Conservation (phyloP, 106 monocot species). For the Dioscorea dumetorum region DNA sequence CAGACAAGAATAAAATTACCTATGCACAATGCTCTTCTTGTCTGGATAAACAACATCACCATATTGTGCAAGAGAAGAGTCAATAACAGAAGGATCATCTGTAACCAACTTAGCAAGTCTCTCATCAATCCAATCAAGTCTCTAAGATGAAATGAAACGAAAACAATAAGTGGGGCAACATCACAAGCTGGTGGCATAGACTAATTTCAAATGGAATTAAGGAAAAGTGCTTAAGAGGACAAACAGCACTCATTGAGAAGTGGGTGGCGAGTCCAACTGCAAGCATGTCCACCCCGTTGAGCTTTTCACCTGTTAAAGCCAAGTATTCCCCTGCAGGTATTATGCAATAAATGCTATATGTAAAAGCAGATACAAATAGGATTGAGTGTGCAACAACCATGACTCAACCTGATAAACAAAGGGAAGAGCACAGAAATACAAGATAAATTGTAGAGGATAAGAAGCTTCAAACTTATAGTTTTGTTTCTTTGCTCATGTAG, state of each 20-base stretch:
- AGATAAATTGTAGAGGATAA: too few species aligned
- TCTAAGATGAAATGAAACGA: slow-evolving; percentile 25
- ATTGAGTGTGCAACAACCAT: background rate
- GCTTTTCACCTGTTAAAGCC: slow-evolving; percentile 86
- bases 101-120: slow-evolving; percentile 76
- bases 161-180: background rate
- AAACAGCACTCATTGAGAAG: slow-evolving; percentile 64
- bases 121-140: slow-evolving; percentile 73
- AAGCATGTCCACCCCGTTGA: slow-evolving; percentile 89
- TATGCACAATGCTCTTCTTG: slow-evolving; percentile 77
- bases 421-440: too few species aligned
- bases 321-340: slow-evolving; percentile 76
- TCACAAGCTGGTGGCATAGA: background rate
- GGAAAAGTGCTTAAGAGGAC: slow-evolving; percentile 18
- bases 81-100: slow-evolving; percentile 95
- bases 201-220: background rate
- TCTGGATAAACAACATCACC: slow-evolving; percentile 86
- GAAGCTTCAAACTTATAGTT: too few species aligned
- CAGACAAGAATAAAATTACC: slow-evolving; percentile 30
- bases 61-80: slow-evolving; percentile 80
- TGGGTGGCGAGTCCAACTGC: slow-evolving; percentile 92
- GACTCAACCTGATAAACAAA: too few species aligned
- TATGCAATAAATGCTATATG: background rate
- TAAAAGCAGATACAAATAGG: background rate
- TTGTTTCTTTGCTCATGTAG: too few species aligned